phyloP scores from a whole-genome alignment of 192 early-diverging fungal genomes.

The Bifiguratus adelaidae region DNA sequence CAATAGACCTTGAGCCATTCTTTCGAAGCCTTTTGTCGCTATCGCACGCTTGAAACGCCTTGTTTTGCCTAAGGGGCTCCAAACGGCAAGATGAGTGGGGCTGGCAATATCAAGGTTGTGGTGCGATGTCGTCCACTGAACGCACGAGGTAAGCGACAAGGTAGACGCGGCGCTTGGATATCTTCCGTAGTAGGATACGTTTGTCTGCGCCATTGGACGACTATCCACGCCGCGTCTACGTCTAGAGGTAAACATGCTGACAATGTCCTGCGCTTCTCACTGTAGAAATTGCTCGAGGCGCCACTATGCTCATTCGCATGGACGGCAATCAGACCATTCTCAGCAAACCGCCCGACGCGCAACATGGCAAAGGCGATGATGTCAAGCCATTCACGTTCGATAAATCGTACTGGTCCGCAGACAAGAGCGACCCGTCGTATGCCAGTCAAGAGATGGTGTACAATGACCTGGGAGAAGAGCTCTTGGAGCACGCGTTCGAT shows the following conservation, averaged over 20 bases:
- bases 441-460: slow-evolving; percentile 72
- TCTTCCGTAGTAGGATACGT: background rate
- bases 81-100: slow-evolving; percentile 26
- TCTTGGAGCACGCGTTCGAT: slow-evolving; percentile 77
- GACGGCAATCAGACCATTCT: slow-evolving; percentile 61
- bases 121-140: slow-evolving; percentile 75
- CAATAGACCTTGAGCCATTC: no score
- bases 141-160: slow-evolving; percentile 54
- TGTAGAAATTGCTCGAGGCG: slow-evolving; percentile 49
- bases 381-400: slow-evolving; percentile 74
- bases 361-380: slow-evolving; percentile 27
- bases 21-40: no score
- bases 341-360: slow-evolving; percentile 26
- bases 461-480: slow-evolving; percentile 58
- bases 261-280: no score
- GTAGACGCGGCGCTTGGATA: background rate
- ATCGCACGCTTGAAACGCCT: no score
- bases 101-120: slow-evolving; percentile 58
- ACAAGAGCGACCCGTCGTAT: slow-evolving; percentile 43
- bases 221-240: background rate
- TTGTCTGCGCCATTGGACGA: background rate
- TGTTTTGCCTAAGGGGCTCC: no score
- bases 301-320: slow-evolving; percentile 60
- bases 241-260: no score
- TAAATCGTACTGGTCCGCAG: slow-evolving; percentile 81